A percentile compares a stretch with the other conserved stretches of the same genome.
phyloP scores from a whole-genome alignment of 2,329 filamentous ascomycete genomes.

The Pseudogymnoascus sp. region DNA sequence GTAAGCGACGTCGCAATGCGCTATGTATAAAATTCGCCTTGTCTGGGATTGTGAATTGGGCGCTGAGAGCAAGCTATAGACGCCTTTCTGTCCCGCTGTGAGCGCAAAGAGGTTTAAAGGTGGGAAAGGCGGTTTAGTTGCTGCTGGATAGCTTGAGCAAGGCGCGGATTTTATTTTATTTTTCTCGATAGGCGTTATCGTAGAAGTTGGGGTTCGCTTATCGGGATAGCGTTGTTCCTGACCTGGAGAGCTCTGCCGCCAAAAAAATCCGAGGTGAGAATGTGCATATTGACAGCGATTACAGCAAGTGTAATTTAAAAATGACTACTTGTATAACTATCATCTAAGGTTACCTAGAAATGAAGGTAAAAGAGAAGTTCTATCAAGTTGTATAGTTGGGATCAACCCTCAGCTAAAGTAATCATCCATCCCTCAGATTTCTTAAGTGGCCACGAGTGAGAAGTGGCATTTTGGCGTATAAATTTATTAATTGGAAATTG shows the following conservation, averaged over 20 bases:
- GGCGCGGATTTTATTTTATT: neutral
- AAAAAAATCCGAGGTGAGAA: too few relatives aligned
- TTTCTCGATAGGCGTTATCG: neutral
- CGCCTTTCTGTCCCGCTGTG: neutral
- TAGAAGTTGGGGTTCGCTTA: conserved; percentile 2
- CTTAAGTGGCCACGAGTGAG: neutral
- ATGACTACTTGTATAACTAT: too few relatives aligned
- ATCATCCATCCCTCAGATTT: neutral
- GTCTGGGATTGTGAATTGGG: neutral
- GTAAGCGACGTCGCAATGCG: neutral
- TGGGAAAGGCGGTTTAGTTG: neutral
- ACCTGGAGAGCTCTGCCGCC: neutral
- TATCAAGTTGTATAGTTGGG: too few relatives aligned
- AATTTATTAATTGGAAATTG: too few relatives aligned
- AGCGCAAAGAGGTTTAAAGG: neutral
- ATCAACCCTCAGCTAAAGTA: too few relatives aligned
- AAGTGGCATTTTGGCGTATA: too few relatives aligned
- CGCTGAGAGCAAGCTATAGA: neutral
- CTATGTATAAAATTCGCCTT: neutral
- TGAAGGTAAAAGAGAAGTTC: too few relatives aligned
- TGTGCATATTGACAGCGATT: too few relatives aligned
- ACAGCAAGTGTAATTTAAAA: too few relatives aligned
- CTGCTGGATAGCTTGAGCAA: neutral
- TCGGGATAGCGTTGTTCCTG: neutral
- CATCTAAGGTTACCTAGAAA: too few relatives aligned